Percentiles rank a stretch among this genome's conserved stretches.
These are phyloP conservation scores for Chlamydomonas incerta DNA, from an alignment of 139 green algal genomes.

Conservation along the genomic window DNA sequence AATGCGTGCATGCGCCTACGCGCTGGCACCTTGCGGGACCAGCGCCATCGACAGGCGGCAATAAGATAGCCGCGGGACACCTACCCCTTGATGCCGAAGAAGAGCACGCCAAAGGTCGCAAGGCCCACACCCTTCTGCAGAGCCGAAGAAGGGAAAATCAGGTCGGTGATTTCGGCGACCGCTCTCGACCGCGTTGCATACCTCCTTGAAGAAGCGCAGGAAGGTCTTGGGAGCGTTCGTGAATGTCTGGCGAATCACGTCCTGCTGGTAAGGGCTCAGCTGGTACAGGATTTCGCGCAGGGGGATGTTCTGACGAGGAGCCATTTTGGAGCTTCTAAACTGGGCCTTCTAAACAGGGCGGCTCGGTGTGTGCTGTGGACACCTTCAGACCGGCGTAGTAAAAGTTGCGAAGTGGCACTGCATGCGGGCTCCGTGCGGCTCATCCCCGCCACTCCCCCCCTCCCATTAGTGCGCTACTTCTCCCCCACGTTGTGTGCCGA, in stretches of 20 bases:
- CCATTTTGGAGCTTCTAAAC: conserved; percentile 33
- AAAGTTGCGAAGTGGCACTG: too few relatives aligned
- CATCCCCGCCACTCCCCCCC: too few relatives aligned
- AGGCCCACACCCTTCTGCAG: conserved; percentile 43
- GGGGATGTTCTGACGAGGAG: conserved; percentile 41
- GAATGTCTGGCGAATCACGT: conserved; percentile 47
- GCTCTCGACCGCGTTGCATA: not conserved
- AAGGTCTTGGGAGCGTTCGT: conserved; percentile 56
- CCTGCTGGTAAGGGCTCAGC: conserved; percentile 59
- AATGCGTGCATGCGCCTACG: too few relatives aligned
- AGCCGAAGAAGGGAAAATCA: not conserved
- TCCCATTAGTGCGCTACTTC: too few relatives aligned
- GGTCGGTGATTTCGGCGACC: not conserved
- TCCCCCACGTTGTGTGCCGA: too few relatives aligned
- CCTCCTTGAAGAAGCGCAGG: conserved; percentile 31
- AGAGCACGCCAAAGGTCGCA: not conserved
- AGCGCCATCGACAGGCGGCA: too few relatives aligned
- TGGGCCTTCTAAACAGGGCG: too few relatives aligned
- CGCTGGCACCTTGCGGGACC: not conserved
- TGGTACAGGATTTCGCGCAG: conserved; percentile 58
- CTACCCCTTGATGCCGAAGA: conserved; percentile 45
- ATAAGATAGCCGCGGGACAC: not conserved
- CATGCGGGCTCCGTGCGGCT: too few relatives aligned
- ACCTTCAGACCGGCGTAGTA: too few relatives aligned
- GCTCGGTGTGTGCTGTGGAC: too few relatives aligned